Evolutionary conservation across 371 early-diverging fungal species (phyloP), one percentile per base, ranked within the genome.

Genomic region (Umbelopsis sp.): DNA sequence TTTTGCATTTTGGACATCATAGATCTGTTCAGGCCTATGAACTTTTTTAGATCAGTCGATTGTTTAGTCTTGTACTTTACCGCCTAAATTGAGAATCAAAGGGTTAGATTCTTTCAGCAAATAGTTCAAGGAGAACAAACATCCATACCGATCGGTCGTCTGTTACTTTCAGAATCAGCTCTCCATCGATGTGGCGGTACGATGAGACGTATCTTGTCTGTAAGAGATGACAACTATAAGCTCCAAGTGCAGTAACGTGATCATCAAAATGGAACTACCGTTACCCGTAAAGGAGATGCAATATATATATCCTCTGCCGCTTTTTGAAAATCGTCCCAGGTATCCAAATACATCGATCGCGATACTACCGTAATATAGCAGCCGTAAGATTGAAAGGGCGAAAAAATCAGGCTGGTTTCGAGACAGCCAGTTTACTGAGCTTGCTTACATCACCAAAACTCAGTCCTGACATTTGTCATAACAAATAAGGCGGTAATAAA

Each of bases 251-350:
- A 69, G 20, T 20, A 29, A 32, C 4, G 7, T 45, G 44, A 18
- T 24, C 4, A 65, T 18, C 10, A 65, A 44, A 11, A 46, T 48
- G 16, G 14, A 50, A 10, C 25, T 25, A 25, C 29, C 44, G 44
- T 75, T 85, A 91, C 93, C 68, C 72, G 78, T 64, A 84, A 82
- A 20, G 93, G 92, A 4, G 87, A 85, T 50, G 78, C 68, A 53
- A 71, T 45, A 72, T 93, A 92, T 63, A 93, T 80, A 22, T 90
- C 90, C 70, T 91, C 89, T 20, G 85, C 90, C 37, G 91, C 91
- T 68, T 85, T 84, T 76, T 91, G 88, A 72, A 88, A 93, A 62
- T 92, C 90, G 72, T 92, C 92, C 91, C 91, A 93, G 63, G 70
- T 75, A 46, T 64, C 72, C 70, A 82, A 77, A 70, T 82, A 82